Evolutionary conservation across 768 basidiomycete genomes (phyloP), one percentile per base, ranked within the genome.

Genomic region (Rhizopogon vulgaris): DNA sequence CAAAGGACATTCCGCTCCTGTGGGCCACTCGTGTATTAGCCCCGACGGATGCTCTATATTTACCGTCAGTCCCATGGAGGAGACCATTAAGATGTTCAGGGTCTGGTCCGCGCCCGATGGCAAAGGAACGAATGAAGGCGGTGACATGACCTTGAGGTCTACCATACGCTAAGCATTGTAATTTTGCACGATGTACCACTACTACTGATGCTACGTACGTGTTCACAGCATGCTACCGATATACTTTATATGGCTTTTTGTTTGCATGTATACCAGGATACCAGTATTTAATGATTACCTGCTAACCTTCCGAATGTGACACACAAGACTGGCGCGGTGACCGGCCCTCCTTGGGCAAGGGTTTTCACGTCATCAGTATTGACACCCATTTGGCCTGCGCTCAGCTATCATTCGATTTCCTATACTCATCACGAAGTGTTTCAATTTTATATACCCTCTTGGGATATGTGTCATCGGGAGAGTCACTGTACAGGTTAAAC

Each of bases 31-130:
- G 54, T 84, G 82, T 61, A 66, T 86, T 38, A 73, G 81, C 36
- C 84, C 83, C 3, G 77, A 80, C 47, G 83, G 84, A 6, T 81
- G 81, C 53, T 75, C 71, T 57, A 60, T 85, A 49, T 85, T 85
- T 58, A 84, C 84, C 30, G 76, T 83, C 7, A 84, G 79, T 52
- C 79, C 82, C 1, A 68, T 64, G 25, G 84, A 85, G 56, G 82
- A 85, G 63, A 78, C 80, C 42, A 83, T 86, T 68, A 85, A 84
- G 69, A 81, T 84, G 77, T 86, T 83, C 78, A 79, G 82, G 55
- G 81, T 85, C 30, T 86, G 84, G 84, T 64, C 66, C 46, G 38
- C 56, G 1, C 58, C 66, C 0, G 59, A 41, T 40, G 55, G n/a
- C 15, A 56, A 58, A 41, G 25, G 38, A 32, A 69, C 52, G 30